Evolutionary conservation across 148 eudicot species (phyloP), one percentile per base, ranked within the genome.

Genomic region (Linanthus parryae): DNA sequence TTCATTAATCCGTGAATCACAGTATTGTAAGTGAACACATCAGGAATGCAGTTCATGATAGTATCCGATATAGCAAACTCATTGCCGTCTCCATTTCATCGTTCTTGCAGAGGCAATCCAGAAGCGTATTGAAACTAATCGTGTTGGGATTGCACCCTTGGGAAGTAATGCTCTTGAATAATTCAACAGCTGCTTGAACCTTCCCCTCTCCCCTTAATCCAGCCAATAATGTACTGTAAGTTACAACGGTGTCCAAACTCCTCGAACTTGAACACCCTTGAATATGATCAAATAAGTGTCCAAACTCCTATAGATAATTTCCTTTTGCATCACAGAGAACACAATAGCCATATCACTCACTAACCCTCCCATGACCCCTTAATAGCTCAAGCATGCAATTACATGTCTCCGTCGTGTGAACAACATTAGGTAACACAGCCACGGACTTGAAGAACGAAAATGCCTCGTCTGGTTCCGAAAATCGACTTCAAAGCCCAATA

Each of bases 21-120:
- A 21, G 80, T 84, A 60, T 92, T 92, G 54, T 74, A 92, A 51
- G 90, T 84, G 65, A 81, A 75, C 37, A 87, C 76, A 72, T 92
- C 98, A 14, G 98, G 96, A 25, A 48, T 50, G 64, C 96, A 87
- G 66, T 72, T 54, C 75, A 58, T 58, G 13, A 62, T 62, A 49
- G 72, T 70, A 92, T 87, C 42, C 67, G 80, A 67, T 55, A 70
- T 16, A 87, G 70, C 67, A 81, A 70, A 49, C 73, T 70, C 55
- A 87, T 17, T 31, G 94, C 96, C 56, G 70, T 56, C 67, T 75
- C 67, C 42, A 87, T 76, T 65, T 79, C 83, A 49, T 67, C 77
- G 67, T 82, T 84, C 62, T 92, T 92, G 67, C 94, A 87, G 53
- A 92, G 85, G 61, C 96, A 81, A 68, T 92, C 94, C 27, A 92